Evolutionary conservation across 1,284 basidiomycete species (phyloP).

Genomic region (Rhodotorula sp.): DNA sequence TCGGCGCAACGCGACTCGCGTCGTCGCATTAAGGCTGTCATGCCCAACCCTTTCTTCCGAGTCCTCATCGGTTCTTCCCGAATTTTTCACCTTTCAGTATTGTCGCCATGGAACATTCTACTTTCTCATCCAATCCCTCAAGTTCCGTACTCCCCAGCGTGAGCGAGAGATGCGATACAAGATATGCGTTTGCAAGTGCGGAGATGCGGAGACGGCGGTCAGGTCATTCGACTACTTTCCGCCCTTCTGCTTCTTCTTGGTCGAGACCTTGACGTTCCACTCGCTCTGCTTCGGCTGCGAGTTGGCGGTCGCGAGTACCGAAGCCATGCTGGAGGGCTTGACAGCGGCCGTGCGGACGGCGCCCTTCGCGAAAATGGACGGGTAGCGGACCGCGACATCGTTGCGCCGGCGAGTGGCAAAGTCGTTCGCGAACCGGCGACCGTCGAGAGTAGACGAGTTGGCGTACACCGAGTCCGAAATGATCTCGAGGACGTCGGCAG

Average conservation of each 20-base stretch:
- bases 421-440: constrained; percentile 67
- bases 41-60: no score
- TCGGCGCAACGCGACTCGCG: background rate
- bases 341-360: constrained; percentile 7
- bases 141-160: background rate
- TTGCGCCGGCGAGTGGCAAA: constrained; percentile 41
- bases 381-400: constrained; percentile 40
- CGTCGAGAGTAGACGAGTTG: constrained; percentile 89
- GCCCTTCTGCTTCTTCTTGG: constrained; percentile 44
- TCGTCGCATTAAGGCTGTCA: no score
- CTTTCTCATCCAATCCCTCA: background rate
- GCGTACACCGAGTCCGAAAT: constrained; percentile 85
- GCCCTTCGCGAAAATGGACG: constrained; percentile 26
- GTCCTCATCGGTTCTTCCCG: background rate
- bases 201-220: background rate
- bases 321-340: constrained; percentile 35
- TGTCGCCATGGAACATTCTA: background rate
- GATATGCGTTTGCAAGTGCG: background rate
- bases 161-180: background rate
- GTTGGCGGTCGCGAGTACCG: constrained; percentile 33
- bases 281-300: constrained; percentile 32
- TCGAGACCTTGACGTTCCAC: constrained; percentile 43
- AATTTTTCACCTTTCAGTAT: background rate
- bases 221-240: constrained; percentile 19
- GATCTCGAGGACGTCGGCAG: constrained; percentile 70